Evolutionary conservation across 257 asterid species (phyloP).

Genomic region (Parsonsia alboflavescens): DNA sequence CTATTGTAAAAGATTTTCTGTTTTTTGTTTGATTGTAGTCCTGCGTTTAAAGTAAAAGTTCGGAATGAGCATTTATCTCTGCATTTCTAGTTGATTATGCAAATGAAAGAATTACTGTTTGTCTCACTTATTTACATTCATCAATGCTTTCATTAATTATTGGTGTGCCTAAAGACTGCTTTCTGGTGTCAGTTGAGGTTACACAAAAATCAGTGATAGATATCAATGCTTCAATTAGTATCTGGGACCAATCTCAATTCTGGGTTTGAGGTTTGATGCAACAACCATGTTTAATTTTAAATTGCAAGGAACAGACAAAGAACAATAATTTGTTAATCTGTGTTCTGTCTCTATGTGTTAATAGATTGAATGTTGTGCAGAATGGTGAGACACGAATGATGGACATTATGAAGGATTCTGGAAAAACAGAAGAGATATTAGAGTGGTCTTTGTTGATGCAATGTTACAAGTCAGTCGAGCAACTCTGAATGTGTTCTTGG

Average conservation of each 20-base stretch:
- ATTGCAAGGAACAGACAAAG: neutral
- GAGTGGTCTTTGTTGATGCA: neutral
- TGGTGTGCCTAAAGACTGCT: neutral
- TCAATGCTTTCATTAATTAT: neutral
- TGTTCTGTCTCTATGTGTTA: neutral
- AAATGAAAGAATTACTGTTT: neutral
- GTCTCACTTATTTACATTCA: neutral
- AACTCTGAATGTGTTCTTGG: neutral
- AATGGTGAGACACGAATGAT: neutral
- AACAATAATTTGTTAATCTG: neutral
- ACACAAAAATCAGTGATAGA: neutral
- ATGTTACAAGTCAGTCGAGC: neutral
- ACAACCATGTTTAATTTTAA: neutral
- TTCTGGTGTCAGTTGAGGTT: neutral
- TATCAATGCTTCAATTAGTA: neutral
- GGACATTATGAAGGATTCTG: neutral
- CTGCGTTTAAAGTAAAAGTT: neutral
- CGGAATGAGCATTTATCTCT: neutral
- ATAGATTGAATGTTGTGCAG: neutral
- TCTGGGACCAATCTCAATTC: neutral
- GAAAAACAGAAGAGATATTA: neutral
- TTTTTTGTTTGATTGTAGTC: neutral
- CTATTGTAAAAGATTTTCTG: neutral
- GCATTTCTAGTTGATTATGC: neutral
- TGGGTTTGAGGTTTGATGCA: neutral